Conservation (phyloP, 805 yeast species). For the Yamadazyma sp. region DNA sequence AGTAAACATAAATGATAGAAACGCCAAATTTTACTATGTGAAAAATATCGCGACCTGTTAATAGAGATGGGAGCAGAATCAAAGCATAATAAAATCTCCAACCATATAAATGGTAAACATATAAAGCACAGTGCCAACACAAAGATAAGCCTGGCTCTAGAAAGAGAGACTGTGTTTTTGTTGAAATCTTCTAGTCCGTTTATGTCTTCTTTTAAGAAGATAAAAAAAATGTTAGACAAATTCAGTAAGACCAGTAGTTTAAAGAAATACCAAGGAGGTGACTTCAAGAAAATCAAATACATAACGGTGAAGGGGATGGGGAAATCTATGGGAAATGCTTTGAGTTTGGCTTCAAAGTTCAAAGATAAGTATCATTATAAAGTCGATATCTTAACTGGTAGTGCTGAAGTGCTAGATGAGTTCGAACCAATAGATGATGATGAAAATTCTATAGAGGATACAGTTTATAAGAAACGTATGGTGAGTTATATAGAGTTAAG, state of each 20-base stretch:
- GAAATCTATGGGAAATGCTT: constrained; percentile 53
- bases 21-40: background rate
- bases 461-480: constrained; percentile 38
- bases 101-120: constrained; percentile 28
- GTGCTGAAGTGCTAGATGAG: constrained; percentile 73
- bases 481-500: constrained; percentile 48
- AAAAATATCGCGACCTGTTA: no score
- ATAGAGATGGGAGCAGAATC: constrained; percentile 1
- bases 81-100: constrained; percentile 2
- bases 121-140: constrained; percentile 57
- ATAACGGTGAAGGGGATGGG: constrained; percentile 77
- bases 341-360: constrained; percentile 62
- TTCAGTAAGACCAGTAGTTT: constrained; percentile 27
- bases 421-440: constrained; percentile 29
- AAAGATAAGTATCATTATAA: constrained; percentile 45
- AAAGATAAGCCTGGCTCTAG: constrained; percentile 36
- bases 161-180: constrained; percentile 48
- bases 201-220: constrained; percentile 67
- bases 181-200: constrained; percentile 69
- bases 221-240: constrained; percentile 48
- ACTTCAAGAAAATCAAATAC: constrained; percentile 40
- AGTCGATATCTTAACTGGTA: constrained; percentile 62
- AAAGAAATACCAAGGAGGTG: constrained; percentile 26
- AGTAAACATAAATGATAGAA: constrained; percentile 1
- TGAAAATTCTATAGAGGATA: constrained; percentile 25